Conservation (phyloP, 2,329 filamentous ascomycete species). For the Lecanosticta acicola region DNA sequence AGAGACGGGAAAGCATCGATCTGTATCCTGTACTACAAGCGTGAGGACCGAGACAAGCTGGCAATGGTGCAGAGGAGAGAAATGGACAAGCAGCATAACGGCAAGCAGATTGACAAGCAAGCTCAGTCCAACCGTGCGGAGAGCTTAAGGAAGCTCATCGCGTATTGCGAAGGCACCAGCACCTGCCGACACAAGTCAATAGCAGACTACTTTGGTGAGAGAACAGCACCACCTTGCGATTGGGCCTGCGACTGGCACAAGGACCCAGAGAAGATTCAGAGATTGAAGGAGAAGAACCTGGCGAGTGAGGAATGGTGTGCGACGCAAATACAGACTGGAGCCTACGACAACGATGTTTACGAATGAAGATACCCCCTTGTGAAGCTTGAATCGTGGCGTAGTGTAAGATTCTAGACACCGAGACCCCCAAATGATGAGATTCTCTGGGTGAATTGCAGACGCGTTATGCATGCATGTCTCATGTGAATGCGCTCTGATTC, state of each 20-base stretch:
- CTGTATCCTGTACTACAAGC: conserved; percentile 86
- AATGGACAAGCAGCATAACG: conserved; percentile 33
- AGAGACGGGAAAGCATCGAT: conserved; percentile 81
- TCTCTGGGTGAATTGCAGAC: not conserved
- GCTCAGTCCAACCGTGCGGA: conserved; percentile 38
- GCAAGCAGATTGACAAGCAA: conserved; percentile 31
- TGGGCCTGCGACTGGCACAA: conserved; percentile 49
- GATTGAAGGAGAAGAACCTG: conserved; percentile 40
- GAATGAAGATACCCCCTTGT: not conserved
- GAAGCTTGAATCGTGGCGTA: not conserved
- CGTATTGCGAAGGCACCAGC: conserved; percentile 73
- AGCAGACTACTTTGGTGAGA: conserved; percentile 70
- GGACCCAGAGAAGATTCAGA: conserved; percentile 38
- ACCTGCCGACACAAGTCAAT: conserved; percentile 72
- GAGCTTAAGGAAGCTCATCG: conserved; percentile 55
- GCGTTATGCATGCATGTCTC: not conserved
- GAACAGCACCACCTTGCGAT: conserved; percentile 33
- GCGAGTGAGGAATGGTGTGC: conserved; percentile 47
- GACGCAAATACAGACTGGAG: conserved; percentile 42
- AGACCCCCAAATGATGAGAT: no score
- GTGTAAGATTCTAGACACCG: not conserved
- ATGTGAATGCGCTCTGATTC: not conserved
- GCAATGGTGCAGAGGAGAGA: conserved; percentile 48
- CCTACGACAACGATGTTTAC: conserved; percentile 26
- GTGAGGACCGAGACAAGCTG: conserved; percentile 75